Base-by-base conservation (phyloP, 2,329 filamentous ascomycete genomes). In the Aspergillus udagawae region DNA sequence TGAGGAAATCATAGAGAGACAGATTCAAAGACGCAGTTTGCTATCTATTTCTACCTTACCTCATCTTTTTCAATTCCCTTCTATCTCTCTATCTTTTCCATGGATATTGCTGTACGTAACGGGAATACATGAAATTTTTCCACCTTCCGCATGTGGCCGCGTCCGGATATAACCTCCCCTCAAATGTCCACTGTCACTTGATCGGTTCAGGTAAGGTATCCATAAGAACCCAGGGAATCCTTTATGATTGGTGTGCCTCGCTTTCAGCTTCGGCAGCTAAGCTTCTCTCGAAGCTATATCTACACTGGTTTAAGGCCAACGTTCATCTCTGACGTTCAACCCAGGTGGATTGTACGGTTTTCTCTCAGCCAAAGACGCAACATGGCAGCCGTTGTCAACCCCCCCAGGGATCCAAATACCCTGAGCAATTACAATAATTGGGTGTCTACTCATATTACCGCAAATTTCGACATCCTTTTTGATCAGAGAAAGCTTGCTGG, bases 361-460 rank as follows among this genome's bases (percentile, higher is more conserved):
- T 49, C 50, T 51, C 58, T 44, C 28, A 38, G 48, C 50, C 51
- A 51, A 51, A 70, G 66, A 44, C 71, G 69, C 59, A 73, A 68
- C n/a, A 75, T 77, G 71, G 70, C 71, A 44, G 67, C 63, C 27
- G 65, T 68, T 44, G 77, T 79, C 63, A 74, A 72, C 45, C 71
- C 73, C 49, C 77, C 80, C 52, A 85, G 90, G 69, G 93, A 97
- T 77, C 92, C 92, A 53, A 95, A 92, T 74, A 97, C 94, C 27
- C 78, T 94, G 58, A 89, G 90, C 71, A 97, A 97, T 79, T 97
- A 97, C 76, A 86, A 90, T 74, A 86, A 88, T 55, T 97, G 91
- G 86, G 81, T 85, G 60, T 96, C 91, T 20, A 86, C 83, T 71
- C 92, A 97, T 78, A 94, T 91, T 21, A 87, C 85, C 21, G 89